Evolutionary conservation across 176 grass and related monocot genomes (phyloP).

Genomic region (Ensete ventricosum): DNA sequence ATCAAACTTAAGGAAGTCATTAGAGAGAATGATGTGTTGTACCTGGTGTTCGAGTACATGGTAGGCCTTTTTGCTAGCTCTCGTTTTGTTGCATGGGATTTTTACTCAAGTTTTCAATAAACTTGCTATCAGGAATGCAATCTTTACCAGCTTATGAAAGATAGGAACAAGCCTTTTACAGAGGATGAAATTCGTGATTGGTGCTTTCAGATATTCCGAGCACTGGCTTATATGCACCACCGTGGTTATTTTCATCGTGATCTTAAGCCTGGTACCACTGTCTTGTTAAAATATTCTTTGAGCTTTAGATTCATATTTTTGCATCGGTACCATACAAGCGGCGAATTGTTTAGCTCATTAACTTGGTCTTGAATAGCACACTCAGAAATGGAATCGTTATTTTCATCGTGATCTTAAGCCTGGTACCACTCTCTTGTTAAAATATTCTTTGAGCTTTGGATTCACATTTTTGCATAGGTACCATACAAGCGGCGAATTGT

Average conservation of each 20-base stretch:
- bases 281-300: not conserved
- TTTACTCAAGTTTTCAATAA: not conserved
- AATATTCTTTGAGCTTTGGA: not conserved
- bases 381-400: too few species aligned
- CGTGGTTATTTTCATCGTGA: constrained; percentile 98
- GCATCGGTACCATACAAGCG: not conserved
- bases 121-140: constrained; percentile 62
- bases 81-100: not conserved
- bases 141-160: constrained; percentile 98
- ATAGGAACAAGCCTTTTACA: constrained; percentile 60
- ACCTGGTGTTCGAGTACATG: constrained; percentile 99
- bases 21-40: constrained; percentile 82
- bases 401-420: constrained; percentile 96
- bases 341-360: too few species aligned
- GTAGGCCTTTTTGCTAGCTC: constrained; percentile 31
- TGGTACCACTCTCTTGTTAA: constrained; percentile 38
- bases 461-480: not conserved
- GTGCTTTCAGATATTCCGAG: constrained; percentile 99
- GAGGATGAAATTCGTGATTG: constrained; percentile 80
- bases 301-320: not conserved
- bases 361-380: too few species aligned
- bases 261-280: constrained; percentile 78
- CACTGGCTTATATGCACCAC: constrained; percentile 91
- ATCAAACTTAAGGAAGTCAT: constrained; percentile 98
- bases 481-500: too few species aligned